Conservation (phyloP, 2,329 filamentous ascomycete genomes). For the Paraconiothyrium brasiliense region DNA sequence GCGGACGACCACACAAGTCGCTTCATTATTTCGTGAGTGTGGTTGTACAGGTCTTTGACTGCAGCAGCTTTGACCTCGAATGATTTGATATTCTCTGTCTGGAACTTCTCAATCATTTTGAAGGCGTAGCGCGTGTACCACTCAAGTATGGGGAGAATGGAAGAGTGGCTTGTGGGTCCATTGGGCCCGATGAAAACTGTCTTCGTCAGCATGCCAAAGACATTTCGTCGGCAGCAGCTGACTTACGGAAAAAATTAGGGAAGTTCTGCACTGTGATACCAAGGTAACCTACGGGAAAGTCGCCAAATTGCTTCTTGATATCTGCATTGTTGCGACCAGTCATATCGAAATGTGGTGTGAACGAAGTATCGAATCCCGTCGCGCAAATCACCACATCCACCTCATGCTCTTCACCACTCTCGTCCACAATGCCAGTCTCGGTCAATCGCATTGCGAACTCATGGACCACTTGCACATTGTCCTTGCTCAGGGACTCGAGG, state of each 20-base stretch:
- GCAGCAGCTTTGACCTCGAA: slow-evolving; percentile 10
- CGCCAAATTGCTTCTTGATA: slow-evolving; percentile 2
- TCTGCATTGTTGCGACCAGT: slow-evolving; percentile 12
- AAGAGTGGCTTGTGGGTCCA: slow-evolving; percentile 5
- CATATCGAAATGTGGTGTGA: slow-evolving; percentile 9
- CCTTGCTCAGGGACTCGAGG: slow-evolving; percentile 10
- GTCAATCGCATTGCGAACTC: not conserved
- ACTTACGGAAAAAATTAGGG: slow-evolving; percentile 8
- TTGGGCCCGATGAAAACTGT: slow-evolving; percentile 6
- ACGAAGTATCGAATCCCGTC: slow-evolving; percentile 47
- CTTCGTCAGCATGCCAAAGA: not conserved
- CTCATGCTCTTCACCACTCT: slow-evolving; percentile 22
- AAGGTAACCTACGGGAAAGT: slow-evolving; percentile 5
- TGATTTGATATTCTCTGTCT: slow-evolving; percentile 10
- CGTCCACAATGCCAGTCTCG: slow-evolving; percentile 9
- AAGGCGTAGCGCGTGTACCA: slow-evolving; percentile 9
- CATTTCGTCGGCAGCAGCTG: not conserved
- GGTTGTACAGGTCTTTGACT: slow-evolving; percentile 9
- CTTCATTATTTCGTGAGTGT: slow-evolving; percentile 10
- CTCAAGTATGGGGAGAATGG: slow-evolving; percentile 16
- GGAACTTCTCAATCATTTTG: slow-evolving; percentile 12
- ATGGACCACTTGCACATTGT: slow-evolving; percentile 6
- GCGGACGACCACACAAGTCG: slow-evolving; percentile 14
- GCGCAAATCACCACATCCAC: slow-evolving; percentile 49
- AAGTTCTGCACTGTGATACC: slow-evolving; percentile 3